Conservation (phyloP, 345 rosid species). For the Cochlearia excelsa region DNA sequence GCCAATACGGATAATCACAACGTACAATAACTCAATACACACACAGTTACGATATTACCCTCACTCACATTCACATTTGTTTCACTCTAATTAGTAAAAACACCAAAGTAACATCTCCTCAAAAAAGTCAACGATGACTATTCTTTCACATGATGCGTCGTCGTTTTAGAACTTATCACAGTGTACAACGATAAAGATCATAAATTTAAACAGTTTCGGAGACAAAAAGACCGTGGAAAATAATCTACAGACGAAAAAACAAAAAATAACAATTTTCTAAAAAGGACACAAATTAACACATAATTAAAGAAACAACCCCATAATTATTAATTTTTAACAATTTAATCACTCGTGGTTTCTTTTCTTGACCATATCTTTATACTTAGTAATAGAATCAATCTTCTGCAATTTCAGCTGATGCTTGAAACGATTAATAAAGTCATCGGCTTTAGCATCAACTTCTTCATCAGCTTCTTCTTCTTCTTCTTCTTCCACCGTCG, state of each 20-base stretch:
- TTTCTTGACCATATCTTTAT: conserved; percentile 52
- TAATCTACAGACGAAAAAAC: neutral
- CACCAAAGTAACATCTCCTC: too few relatives aligned
- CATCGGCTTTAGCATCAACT: conserved; percentile 83
- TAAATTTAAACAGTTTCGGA: neutral
- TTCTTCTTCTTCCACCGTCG: conserved; percentile 41
- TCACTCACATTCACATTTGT: too few relatives aligned
- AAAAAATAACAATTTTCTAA: conserved; percentile 19
- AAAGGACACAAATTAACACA: neutral
- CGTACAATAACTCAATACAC: conserved; percentile 1
- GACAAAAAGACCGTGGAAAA: conserved; percentile 18
- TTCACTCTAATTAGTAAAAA: too few relatives aligned
- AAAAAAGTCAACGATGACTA: neutral
- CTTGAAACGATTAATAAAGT: conserved; percentile 67
- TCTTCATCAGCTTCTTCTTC: conserved; percentile 54
- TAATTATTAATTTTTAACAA: neutral
- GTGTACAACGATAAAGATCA: neutral
- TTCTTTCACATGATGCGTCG: neutral
- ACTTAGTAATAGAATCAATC: conserved; percentile 58
- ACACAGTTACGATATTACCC: too few relatives aligned
- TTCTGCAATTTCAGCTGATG: conserved; percentile 71
- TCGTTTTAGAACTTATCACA: too few relatives aligned
- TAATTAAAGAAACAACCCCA: conserved; percentile 22
- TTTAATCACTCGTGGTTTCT: conserved; percentile 28
- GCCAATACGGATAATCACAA: conserved; percentile 33